Base-by-base conservation (phyloP, 148 eudicot genomes). In the Gaultheria prostrata region DNA sequence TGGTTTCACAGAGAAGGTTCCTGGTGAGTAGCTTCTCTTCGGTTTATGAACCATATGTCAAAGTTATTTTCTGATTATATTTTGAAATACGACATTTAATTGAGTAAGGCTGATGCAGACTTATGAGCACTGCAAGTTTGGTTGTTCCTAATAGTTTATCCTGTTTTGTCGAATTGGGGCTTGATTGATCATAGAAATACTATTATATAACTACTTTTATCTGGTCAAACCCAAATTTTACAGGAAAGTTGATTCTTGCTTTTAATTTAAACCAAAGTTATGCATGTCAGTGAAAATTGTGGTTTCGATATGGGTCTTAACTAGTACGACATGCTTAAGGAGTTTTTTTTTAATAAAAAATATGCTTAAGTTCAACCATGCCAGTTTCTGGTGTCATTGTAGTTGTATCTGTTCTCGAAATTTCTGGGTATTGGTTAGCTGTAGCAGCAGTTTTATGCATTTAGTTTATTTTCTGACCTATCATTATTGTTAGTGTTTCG, bases 21-120 rank as follows among this genome's bases (percentile, higher is more conserved):
- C 88, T 67, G 92, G 91, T 90, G 87, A 87, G 82, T 86, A 32
- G 78, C n/a, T 75, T 75, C 48, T 75, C 8, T 75, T 49, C 3
- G 53, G 50, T 53, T 54, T 75, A n/a, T 24, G 32, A 46, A 75
- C 48, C 32, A 46, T 46, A n/a, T 45, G 78, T 21, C 78, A 39
- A 73, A 39, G 26, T 70, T 0, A 6, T 39, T 39, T 73, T 73
- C 46, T 71, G 76, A 32, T 17, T 33, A 71, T 71, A 35, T 33
- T 46, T 71, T 6, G 46, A 33, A 32, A 20, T 43, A 8, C 21
- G 18, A 13, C 20, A 21, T 73, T 43, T 73, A 7, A 0, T n/a
- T 32, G 10, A 43, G 48, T 10, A 73, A 21, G 12, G 50, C 46
- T 32, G n/a, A 17, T 71, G 26, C 77, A 39, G 24, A 21, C 13